These are phyloP conservation scores for Gnomoniopsis sp. DNA, from an alignment of 2,329 filamentous ascomycete genomes.

Conservation along the genomic window DNA sequence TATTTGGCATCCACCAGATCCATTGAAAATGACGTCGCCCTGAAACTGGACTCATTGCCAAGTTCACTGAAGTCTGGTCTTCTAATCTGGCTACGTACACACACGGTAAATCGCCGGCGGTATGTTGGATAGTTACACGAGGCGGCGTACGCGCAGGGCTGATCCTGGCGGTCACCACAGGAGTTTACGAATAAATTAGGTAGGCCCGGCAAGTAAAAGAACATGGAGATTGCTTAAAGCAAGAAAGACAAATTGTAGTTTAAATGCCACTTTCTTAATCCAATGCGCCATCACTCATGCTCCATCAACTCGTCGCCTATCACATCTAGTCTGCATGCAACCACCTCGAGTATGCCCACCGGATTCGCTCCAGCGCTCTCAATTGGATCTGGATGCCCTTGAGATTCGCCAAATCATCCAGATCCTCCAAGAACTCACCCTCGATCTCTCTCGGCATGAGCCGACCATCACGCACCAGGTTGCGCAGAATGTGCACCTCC, in stretches of 20 bases:
- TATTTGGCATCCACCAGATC: not conserved
- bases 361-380: slow-evolving; percentile 75
- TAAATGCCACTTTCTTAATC: not conserved
- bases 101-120: not conserved
- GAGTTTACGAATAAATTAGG: no score
- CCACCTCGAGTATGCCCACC: slow-evolving; percentile 88
- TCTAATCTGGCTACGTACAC: not conserved
- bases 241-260: not conserved
- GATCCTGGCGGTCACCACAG: no score
- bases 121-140: no score
- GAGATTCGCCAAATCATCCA: slow-evolving; percentile 81
- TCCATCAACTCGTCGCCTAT: not conserved
- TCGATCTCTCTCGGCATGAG: slow-evolving; percentile 72
- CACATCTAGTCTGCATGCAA: slow-evolving; percentile 31
- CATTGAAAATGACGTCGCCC: not conserved
- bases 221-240: not conserved
- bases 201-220: no score
- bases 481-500: slow-evolving; percentile 80
- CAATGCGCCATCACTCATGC: slow-evolving; percentile 1
- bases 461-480: slow-evolving; percentile 50
- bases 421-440: slow-evolving; percentile 83
- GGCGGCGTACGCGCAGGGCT: no score
- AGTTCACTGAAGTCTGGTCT: not conserved
- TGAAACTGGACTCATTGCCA: not conserved
- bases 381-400: slow-evolving; percentile 75